phyloP scores from a whole-genome alignment of 2,329 filamentous ascomycete genomes.

The Hymenoscyphus scutula region DNA sequence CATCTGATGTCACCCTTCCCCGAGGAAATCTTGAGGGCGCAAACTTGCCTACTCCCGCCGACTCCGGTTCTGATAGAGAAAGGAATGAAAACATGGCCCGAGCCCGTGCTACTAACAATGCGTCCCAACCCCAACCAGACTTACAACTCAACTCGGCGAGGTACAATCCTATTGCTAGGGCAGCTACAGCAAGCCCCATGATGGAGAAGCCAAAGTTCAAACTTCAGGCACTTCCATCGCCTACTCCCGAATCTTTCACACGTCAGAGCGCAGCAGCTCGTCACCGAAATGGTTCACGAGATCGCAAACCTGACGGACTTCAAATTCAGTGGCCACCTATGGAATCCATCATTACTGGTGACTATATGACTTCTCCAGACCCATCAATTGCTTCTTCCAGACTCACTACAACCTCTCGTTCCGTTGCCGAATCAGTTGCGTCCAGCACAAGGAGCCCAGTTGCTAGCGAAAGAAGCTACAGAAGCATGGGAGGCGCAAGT shows the following conservation, averaged over 20 bases:
- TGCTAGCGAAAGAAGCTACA: conserved; percentile 46
- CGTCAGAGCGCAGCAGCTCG: conserved; percentile 58
- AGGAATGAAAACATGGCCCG: conserved; percentile 35
- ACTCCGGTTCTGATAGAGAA: conserved; percentile 48
- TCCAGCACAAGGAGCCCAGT: conserved; percentile 45
- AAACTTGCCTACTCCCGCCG: conserved; percentile 41
- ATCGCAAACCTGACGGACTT: conserved; percentile 74
- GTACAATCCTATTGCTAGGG: conserved; percentile 38
- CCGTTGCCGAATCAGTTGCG: conserved; percentile 53
- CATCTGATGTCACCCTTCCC: conserved; percentile 48
- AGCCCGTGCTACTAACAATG: conserved; percentile 31
- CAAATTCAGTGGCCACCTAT: conserved; percentile 59
- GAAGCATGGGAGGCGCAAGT: conserved; percentile 44
- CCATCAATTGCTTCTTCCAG: conserved; percentile 52
- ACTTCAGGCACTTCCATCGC: conserved; percentile 63
- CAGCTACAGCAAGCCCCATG: conserved; percentile 66
- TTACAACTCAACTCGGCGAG: conserved; percentile 40
- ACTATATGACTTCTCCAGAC: conserved; percentile 55
- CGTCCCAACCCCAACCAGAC: conserved; percentile 37
- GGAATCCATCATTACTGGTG: conserved; percentile 49
- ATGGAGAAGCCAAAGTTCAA: conserved; percentile 49
- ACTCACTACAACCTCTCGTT: conserved; percentile 47
- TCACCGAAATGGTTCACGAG: conserved; percentile 68
- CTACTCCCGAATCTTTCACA: conserved; percentile 61
- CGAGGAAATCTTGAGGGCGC: conserved; percentile 42